Conservation (phyloP, 2,329 filamentous ascomycete species). For the Aureobasidium sp. region DNA sequence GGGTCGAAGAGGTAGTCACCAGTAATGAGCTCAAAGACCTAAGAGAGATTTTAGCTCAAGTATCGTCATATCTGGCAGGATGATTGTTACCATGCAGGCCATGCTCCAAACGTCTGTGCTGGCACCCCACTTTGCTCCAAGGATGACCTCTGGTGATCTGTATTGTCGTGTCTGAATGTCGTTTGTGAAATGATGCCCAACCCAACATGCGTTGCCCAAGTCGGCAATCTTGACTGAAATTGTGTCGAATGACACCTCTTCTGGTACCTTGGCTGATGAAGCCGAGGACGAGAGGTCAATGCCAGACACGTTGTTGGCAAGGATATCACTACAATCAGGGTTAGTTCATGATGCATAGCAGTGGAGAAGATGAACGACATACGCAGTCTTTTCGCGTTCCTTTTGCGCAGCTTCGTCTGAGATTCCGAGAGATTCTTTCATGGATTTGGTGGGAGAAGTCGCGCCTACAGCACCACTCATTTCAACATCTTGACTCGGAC, state of each 20-base stretch:
- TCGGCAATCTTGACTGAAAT: constrained; percentile 99
- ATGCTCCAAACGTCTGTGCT: constrained; percentile 99
- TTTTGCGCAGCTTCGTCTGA: constrained; percentile 57
- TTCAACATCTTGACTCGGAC: constrained; percentile 39
- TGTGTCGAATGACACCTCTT: constrained; percentile 59
- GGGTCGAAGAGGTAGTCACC: constrained; percentile 98
- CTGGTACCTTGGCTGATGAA: constrained; percentile 47
- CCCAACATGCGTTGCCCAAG: constrained; percentile 97
- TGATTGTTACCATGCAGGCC: constrained; percentile 80
- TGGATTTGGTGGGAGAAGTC: constrained; percentile 45
- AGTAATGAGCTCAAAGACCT: constrained; percentile 97
- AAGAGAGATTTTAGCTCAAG: constrained; percentile 6
- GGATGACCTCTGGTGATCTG: constrained; percentile 90
- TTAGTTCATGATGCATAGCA: constrained; percentile 20
- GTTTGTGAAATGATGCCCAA: constrained; percentile 97
- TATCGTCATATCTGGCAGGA: neutral
- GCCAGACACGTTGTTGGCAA: constrained; percentile 87
- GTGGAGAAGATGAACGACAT: constrained; percentile 37
- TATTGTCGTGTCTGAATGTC: constrained; percentile 98
- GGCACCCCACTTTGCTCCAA: constrained; percentile 97
- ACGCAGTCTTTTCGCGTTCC: constrained; percentile 90
- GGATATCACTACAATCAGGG: constrained; percentile 52
- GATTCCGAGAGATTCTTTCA: constrained; percentile 52
- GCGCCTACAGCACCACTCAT: constrained; percentile 50
- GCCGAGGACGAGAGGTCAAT: constrained; percentile 67